Percentiles rank a stretch among this genome's conserved stretches.
These are phyloP conservation scores for Neostapfia colusana DNA, from an alignment of 176 grass and related monocot species.

Conservation along the genomic window DNA sequence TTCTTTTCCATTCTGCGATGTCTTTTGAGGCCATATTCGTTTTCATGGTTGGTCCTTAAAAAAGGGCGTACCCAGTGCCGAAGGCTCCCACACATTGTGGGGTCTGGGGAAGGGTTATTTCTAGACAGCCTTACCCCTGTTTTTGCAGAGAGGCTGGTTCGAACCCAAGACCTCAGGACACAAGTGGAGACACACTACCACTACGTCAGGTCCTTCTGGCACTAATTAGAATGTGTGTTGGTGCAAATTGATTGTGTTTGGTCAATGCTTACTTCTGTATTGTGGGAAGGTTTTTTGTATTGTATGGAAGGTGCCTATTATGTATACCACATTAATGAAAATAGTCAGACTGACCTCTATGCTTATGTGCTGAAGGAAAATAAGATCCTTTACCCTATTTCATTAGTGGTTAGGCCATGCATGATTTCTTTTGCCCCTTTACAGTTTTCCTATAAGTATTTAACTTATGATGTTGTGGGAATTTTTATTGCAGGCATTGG, in stretches of 20 bases:
- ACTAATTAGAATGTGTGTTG: background rate
- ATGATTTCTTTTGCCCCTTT: conserved; percentile 33
- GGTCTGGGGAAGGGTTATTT: no score
- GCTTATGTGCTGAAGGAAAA: conserved; percentile 20
- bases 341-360: conserved; percentile 20
- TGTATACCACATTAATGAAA: conserved; percentile 2
- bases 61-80: no score
- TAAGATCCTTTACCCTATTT: background rate
- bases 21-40: conserved; percentile 24
- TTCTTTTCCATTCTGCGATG: background rate
- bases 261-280: background rate
- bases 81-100: no score
- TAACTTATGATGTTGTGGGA: conserved; percentile 32
- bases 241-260: conserved; percentile 11
- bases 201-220: no score
- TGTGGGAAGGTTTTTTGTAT: background rate
- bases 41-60: conserved; percentile 22
- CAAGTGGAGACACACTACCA: no score
- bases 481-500: conserved; percentile 67
- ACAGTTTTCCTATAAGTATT: background rate
- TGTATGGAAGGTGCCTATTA: background rate
- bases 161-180: no score
- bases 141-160: no score
- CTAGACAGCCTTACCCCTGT: no score
- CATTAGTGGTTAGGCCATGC: conserved; percentile 15